Percentiles rank a stretch among this genome's conserved stretches.
These are phyloP conservation scores for Butyriboletus loyo DNA, from an alignment of 768 basidiomycete genomes.

Conservation along the genomic window DNA sequence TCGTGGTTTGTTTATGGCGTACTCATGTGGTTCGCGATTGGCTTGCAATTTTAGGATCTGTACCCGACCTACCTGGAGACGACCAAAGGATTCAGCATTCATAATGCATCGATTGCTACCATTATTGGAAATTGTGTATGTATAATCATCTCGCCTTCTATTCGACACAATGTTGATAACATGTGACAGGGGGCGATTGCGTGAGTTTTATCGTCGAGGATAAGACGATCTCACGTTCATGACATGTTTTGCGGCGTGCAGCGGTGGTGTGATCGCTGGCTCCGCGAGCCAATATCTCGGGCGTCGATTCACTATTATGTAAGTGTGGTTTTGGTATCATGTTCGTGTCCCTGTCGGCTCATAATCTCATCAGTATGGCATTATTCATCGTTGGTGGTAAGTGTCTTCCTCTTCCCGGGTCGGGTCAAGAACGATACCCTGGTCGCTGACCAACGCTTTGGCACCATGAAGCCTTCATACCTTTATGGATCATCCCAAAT, in stretches of 20 bases:
- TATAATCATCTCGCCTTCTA: conserved; percentile 5
- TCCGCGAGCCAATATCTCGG: conserved; percentile 73
- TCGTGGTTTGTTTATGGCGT: not conserved
- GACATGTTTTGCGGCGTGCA: conserved; percentile 5
- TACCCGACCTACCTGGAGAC: conserved; percentile 74
- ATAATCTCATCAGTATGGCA: conserved; percentile 14
- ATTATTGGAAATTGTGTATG: conserved; percentile 75
- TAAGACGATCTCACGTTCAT: not conserved
- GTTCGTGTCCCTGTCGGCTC: not conserved
- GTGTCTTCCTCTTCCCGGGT: conserved; percentile 46
- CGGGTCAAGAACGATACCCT: too few relatives aligned
- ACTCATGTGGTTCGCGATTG: not conserved
- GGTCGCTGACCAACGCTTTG: not conserved
- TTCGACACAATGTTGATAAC: not conserved
- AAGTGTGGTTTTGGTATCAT: not conserved
- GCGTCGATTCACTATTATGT: conserved; percentile 72
- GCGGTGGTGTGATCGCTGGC: conserved; percentile 70
- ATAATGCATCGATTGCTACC: conserved; percentile 68
- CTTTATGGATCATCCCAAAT: conserved; percentile 79
- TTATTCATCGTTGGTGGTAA: conserved; percentile 24
- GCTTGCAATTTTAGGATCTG: conserved; percentile 45
- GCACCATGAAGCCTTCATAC: conserved; percentile 48
- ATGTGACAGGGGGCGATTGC: conserved; percentile 42
- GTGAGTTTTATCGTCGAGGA: conserved; percentile 30
- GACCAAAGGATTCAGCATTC: conserved; percentile 56